A percentile compares a stretch with the other conserved stretches of the same genome.
Conservation (phyloP, 352 stramenopile genomes). For the Plasmopara viticola region DNA sequence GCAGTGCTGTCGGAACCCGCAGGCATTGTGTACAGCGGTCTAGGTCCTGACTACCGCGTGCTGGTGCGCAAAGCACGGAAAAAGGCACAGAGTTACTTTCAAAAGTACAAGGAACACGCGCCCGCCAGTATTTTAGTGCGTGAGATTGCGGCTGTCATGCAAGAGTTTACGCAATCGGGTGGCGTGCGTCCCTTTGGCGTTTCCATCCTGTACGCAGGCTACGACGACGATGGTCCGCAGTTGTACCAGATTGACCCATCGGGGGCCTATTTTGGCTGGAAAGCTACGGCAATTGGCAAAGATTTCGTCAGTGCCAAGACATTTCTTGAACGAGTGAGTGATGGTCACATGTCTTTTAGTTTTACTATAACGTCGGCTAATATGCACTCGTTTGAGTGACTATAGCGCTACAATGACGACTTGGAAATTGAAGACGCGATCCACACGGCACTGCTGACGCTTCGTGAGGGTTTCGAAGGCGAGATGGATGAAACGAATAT, state of each 20-base stretch:
- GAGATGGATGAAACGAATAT: constrained; percentile 99
- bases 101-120: constrained; percentile 93
- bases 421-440: constrained; percentile 99
- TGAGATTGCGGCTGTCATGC: constrained; percentile 96
- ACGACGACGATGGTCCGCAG: constrained; percentile 95
- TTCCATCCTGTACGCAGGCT: constrained; percentile 96
- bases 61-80: constrained; percentile 95
- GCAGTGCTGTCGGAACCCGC: constrained; percentile 87
- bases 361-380: background rate
- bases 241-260: constrained; percentile 98
- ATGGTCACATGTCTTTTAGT: background rate
- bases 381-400: background rate
- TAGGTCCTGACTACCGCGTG: constrained; percentile 98
- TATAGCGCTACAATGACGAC: constrained; percentile 90
- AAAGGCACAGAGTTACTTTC: constrained; percentile 93
- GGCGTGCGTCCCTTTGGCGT: constrained; percentile 98
- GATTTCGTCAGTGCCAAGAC: constrained; percentile 98
- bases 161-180: constrained; percentile 97
- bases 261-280: constrained; percentile 99
- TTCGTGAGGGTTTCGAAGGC: constrained; percentile 98
- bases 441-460: constrained; percentile 97
- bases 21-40: constrained; percentile 95
- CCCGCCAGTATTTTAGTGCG: constrained; percentile 95
- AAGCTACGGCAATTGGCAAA: constrained; percentile 99
- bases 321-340: constrained; percentile 97